Evolutionary conservation across 176 grass and related monocot genomes (phyloP).

Genomic region (Carex scoparia): DNA sequence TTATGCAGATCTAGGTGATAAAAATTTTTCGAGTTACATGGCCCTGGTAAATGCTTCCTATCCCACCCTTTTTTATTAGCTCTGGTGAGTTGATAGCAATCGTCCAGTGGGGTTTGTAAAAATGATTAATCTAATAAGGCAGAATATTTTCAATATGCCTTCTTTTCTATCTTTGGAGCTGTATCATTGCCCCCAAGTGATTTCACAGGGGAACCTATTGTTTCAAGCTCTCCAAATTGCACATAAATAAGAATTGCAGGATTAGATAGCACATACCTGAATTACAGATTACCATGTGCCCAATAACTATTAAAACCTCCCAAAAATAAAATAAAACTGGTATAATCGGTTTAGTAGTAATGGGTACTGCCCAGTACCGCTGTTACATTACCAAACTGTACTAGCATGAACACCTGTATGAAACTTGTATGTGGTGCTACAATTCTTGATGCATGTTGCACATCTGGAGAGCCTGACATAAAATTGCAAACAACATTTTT

Average conservation of each 20-base stretch:
- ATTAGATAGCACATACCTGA: neutral
- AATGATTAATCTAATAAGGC: neutral
- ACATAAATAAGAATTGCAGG: conserved; percentile 15
- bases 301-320: neutral
- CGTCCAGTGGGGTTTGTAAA: neutral
- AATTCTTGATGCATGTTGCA: conserved; percentile 12
- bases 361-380: neutral
- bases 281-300: neutral
- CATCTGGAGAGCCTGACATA: conserved; percentile 13
- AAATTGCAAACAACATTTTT: neutral
- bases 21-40: conserved; percentile 95
- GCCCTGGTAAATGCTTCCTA: conserved; percentile 80
- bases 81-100: conserved; percentile 5
- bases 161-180: conserved; percentile 17
- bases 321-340: neutral
- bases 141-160: neutral
- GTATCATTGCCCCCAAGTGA: conserved; percentile 21
- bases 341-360: neutral
- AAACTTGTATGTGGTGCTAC: neutral
- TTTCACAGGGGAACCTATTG: neutral
- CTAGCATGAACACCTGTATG: neutral
- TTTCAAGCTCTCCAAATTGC: conserved; percentile 17
- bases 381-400: conserved; percentile 13
- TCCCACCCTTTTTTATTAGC: neutral
- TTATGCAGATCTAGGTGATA: conserved; percentile 87